Base-by-base conservation (phyloP, 2,329 filamentous ascomycete genomes). In the Botrytis sinoallii region DNA sequence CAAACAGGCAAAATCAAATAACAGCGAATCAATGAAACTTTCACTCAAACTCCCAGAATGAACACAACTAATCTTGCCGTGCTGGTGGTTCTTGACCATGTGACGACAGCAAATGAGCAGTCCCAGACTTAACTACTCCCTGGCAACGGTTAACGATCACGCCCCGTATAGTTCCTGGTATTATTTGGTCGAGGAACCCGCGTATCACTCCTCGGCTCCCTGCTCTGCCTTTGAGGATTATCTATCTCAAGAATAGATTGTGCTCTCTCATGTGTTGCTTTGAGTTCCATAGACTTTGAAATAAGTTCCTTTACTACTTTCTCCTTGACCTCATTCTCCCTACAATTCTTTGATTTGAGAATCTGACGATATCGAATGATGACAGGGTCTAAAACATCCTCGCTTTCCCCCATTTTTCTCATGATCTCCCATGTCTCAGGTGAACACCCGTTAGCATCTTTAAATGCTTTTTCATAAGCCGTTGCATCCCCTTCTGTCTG, bases 401-500 rank as follows among this genome's bases (percentile, higher is more conserved):
- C 9, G 29, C 3, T 25, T 32, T 20, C 7, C 18, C 1, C 4
- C 9, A 38, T 38, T 25, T 0, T 12, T 35, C 32, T 35, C 10
- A 0, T 12, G 7, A 1, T 35, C 29, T 59, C 9, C 32, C 16
- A 35, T 22, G 18, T 35, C 57, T 29, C 10, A 14, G 22, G 12
- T n/a, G 32, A 16, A 22, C 32, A 16, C 4, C 9, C 2, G 0
- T 25, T 14, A 7, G 6, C 22, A 6, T 61, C 0, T 61, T 38
- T 1, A 7, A 38, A 61, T 16, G 6, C 4, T 1, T 25, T 25
- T 3, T 38, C 29, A 25, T 38, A 16, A 14, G 59, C 10, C 0
- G 7, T 25, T 61, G 1, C 5, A 22, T 14, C 3, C 10, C 4
- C 9, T 14, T 25, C 3, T 14, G 2, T 0, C 22, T 3, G 10